A percentile compares a stretch with the other conserved stretches of the same genome.
Conservation (phyloP, 2,329 filamentous ascomycete genomes). For the Xylariaceae sp. region DNA sequence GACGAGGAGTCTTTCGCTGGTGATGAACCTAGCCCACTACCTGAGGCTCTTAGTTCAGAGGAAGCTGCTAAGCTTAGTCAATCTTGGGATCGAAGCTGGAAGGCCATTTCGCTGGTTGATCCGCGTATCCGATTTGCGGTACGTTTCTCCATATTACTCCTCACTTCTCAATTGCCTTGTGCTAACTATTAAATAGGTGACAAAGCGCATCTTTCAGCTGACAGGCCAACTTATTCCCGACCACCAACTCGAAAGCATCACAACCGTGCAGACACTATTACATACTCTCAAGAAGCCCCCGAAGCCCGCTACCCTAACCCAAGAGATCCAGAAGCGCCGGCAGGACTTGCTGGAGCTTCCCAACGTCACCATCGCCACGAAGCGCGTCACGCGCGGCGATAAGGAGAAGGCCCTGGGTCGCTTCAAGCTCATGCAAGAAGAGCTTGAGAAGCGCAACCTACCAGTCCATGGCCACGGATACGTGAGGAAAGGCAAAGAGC, state of each 20-base stretch:
- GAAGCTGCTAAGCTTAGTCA: conserved; percentile 52
- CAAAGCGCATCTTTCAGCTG: conserved; percentile 81
- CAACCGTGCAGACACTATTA: conserved; percentile 61
- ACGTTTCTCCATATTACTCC: conserved; percentile 44
- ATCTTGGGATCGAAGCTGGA: conserved; percentile 63
- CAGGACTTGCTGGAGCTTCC: conserved; percentile 50
- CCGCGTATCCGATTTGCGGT: conserved; percentile 74
- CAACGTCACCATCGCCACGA: conserved; percentile 73
- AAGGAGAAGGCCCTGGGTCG: conserved; percentile 74
- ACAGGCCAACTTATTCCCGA: conserved; percentile 81
- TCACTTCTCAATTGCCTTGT: background rate
- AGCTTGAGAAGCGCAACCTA: conserved; percentile 67
- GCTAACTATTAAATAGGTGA: conserved; percentile 59
- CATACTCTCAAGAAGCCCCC: conserved; percentile 58
- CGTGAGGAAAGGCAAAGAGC: conserved; percentile 50
- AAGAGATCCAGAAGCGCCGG: conserved; percentile 56
- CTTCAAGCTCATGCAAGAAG: conserved; percentile 79
- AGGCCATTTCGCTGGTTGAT: conserved; percentile 61
- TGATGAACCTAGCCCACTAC: background rate
- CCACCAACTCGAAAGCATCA: conserved; percentile 63
- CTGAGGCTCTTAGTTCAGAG: conserved; percentile 37
- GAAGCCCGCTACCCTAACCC: conserved; percentile 66
- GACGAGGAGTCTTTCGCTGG: conserved; percentile 28
- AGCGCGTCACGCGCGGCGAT: conserved; percentile 72
- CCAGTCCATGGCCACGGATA: conserved; percentile 58